Percentiles rank a stretch among this genome's conserved stretches.
Conservation (phyloP, 2,329 filamentous ascomycete genomes). For the Macrophomina tecta region DNA sequence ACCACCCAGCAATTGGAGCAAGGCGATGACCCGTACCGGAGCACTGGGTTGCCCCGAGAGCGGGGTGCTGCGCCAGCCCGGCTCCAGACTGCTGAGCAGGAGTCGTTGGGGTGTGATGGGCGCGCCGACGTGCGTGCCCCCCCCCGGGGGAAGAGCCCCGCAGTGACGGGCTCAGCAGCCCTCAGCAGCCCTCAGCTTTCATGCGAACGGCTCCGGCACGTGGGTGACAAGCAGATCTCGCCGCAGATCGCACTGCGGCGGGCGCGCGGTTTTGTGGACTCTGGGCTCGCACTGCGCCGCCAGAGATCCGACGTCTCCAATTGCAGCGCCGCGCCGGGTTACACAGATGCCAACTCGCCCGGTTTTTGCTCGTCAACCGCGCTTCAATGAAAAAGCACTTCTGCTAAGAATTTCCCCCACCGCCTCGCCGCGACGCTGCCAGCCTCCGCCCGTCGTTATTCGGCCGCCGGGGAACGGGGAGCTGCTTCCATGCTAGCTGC, state of each 20-base stretch:
- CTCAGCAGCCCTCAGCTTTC: not conserved
- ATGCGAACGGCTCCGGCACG: constrained; percentile 16
- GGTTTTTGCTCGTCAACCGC: constrained; percentile 23
- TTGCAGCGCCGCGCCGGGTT: constrained; percentile 5
- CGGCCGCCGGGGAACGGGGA: constrained; percentile 1
- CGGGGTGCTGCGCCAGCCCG: constrained; percentile 18
- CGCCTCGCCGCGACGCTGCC: not conserved
- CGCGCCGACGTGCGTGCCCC: constrained; percentile 15
- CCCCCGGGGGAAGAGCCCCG: not conserved
- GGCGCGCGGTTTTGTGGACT: constrained; percentile 1
- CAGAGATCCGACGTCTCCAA: constrained; percentile 23
- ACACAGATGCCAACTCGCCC: constrained; percentile 16
- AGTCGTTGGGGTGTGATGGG: constrained; percentile 16
- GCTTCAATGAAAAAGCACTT: constrained; percentile 22
- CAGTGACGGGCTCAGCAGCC: not conserved
- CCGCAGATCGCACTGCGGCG: constrained; percentile 18
- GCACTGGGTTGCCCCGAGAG: constrained; percentile 20
- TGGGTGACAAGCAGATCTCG: constrained; percentile 16
- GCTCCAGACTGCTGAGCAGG: not conserved
- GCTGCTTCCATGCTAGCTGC: constrained; percentile 18
- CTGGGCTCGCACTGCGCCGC: constrained; percentile 14
- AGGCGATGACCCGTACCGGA: constrained; percentile 25
- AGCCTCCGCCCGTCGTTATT: constrained; percentile 9
- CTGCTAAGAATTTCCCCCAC: not conserved
- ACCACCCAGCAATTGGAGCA: constrained; percentile 21